These are phyloP conservation scores for Diaporthe amygdali DNA, from an alignment of 2,329 filamentous ascomycete species.

Conservation along the genomic window DNA sequence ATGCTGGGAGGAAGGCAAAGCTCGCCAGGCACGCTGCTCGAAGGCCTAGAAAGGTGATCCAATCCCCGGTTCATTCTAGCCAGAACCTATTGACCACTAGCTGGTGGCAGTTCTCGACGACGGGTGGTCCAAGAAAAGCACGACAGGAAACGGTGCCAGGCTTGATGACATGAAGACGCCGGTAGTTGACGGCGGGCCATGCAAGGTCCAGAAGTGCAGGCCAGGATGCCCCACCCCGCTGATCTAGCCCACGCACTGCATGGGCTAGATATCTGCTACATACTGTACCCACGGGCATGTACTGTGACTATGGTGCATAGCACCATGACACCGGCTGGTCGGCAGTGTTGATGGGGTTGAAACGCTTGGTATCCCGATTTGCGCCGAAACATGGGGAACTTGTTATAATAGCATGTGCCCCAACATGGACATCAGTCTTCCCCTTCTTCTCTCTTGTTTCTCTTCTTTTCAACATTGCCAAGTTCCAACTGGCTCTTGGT, in stretches of 20 bases:
- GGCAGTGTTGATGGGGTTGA: conserved; percentile 2
- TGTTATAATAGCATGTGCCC: conserved; percentile 3
- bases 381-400: conserved; percentile 9
- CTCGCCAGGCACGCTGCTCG: no score
- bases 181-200: background rate
- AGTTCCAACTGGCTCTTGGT: background rate
- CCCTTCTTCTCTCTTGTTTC: background rate
- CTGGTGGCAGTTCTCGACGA: background rate
- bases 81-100: background rate
- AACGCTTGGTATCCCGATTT: conserved; percentile 1
- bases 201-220: background rate
- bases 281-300: background rate
- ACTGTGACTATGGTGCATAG: background rate
- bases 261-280: background rate
- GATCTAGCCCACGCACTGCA: background rate
- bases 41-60: no score
- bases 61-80: no score
- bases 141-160: background rate
- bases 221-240: background rate
- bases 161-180: no score
- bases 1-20: no score
- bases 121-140: background rate
- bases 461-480: background rate
- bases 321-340: background rate
- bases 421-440: background rate